These are phyloP conservation scores for Naganishia vaughanmartiniae DNA, from an alignment of 768 basidiomycete species.

Conservation along the genomic window DNA sequence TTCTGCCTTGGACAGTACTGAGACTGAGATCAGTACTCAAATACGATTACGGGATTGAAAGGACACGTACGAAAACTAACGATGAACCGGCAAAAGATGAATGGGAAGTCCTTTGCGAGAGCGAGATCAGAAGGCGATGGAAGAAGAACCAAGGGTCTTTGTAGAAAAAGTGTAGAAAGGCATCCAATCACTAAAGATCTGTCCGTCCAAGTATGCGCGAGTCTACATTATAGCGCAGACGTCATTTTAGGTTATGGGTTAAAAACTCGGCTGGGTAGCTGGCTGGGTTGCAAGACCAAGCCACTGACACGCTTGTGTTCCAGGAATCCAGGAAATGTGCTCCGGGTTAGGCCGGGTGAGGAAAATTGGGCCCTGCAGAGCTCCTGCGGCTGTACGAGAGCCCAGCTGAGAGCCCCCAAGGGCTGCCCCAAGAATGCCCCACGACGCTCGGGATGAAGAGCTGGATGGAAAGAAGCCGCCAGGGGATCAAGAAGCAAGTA, in stretches of 20 bases:
- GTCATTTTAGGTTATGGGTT: not conserved
- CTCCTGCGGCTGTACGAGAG: too few species aligned
- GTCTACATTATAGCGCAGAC: not conserved
- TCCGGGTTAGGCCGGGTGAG: too few species aligned
- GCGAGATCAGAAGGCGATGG: not conserved
- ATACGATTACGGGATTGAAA: not conserved
- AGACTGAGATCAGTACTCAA: not conserved
- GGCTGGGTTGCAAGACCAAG: not conserved
- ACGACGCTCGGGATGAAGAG: too few species aligned
- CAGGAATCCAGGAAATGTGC: not conserved
- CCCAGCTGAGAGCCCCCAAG: too few species aligned
- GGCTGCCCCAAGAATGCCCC: too few species aligned
- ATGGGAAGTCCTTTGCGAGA: conserved; percentile 1
- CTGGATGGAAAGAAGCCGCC: too few species aligned
- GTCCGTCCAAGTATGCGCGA: too few species aligned
- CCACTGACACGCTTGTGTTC: conserved; percentile 1
- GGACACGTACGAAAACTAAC: not conserved
- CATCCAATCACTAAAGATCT: not conserved
- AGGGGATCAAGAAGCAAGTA: too few species aligned
- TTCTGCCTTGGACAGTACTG: not conserved
- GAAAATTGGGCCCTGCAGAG: too few species aligned
- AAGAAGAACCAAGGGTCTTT: not conserved
- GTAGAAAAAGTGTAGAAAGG: not conserved
- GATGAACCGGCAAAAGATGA: not conserved
- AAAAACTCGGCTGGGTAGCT: not conserved